Percentiles rank a stretch among this genome's conserved stretches.
These are phyloP conservation scores for Carex myosuroides DNA, from an alignment of 176 grass and related monocot genomes.

Conservation along the genomic window DNA sequence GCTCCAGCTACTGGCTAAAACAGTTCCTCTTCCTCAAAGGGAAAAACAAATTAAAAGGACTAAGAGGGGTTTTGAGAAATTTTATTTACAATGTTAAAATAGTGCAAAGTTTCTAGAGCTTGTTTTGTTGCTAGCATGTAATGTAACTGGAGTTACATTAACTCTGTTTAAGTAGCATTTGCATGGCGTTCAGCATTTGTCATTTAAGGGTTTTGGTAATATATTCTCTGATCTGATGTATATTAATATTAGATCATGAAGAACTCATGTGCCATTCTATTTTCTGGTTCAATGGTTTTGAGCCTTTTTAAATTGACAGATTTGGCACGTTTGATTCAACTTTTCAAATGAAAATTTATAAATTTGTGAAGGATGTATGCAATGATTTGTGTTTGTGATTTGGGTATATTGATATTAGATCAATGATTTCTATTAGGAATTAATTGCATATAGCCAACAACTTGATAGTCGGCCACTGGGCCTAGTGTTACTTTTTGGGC, in stretches of 20 bases:
- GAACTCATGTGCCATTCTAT: background rate
- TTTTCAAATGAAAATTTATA: background rate
- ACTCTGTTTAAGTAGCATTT: slow-evolving; percentile 3
- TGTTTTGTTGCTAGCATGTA: slow-evolving; percentile 15
- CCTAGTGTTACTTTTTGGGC: background rate
- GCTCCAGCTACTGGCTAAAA: background rate
- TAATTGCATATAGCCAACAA: background rate
- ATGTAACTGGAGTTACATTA: slow-evolving; percentile 5
- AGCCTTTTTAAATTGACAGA: background rate
- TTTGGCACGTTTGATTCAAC: background rate
- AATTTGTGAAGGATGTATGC: background rate
- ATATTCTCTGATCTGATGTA: background rate
- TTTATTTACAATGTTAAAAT: background rate
- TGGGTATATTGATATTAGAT: background rate
- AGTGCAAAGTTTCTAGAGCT: slow-evolving; percentile 4
- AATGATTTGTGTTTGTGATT: background rate
- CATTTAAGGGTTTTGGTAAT: background rate
- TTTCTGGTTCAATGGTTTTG: background rate
- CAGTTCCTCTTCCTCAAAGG: background rate
- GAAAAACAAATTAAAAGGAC: background rate
- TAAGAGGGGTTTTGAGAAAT: slow-evolving; percentile 6
- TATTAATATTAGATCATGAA: background rate
- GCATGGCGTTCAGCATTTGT: background rate
- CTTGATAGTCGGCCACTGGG: background rate
- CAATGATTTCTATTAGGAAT: background rate